Base-by-base conservation (phyloP, 2,329 filamentous ascomycete genomes). In the Apiospora arundinis region DNA sequence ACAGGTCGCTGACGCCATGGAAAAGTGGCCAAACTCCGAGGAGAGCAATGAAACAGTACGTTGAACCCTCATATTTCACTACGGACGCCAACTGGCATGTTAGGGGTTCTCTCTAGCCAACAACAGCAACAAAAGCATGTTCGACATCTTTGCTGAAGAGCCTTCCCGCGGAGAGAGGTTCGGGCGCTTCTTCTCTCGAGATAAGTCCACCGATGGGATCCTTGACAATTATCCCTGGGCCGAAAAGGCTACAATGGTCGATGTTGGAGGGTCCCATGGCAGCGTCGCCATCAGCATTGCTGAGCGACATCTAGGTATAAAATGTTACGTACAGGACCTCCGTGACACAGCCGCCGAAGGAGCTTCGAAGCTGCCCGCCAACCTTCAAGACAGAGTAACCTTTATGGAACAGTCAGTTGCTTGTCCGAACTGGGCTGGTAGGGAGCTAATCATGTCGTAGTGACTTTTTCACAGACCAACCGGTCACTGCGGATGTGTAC, bases 231-330 rank as follows among this genome's bases (percentile, higher is more conserved):
- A 88, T 46, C 86, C 84, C 60, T 69, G 68, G 68, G 28, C 46
- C 12, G 46, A 45, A 0, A 45, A 37, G 42, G 16, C 44, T 16
- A 88, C 83, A 0, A 80, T 91, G 56, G 87, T 91, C 4, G 89
- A 76, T 70, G 71, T 76, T 48, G 75, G 75, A 28, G 74, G 74
- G 11, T 74, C 71, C 1, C 69, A 73, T 45, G 73, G 73, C 1
- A 70, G 72, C 14, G 71, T 69, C 4, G 70, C 49, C 44, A 45
- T 75, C n/a, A 71, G 70, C 4, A 32, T 75, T 25, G 74, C 72
- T 0, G 52, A 67, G 11, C 68, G 67, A 7, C 71, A 60, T 42
- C 74, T 73, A 6, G 45, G 44, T 11, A 32, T 76, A 2, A 70
- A 63, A 21, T 75, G 75, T 12, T 66, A 76, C 0, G 77, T 72